Evolutionary conservation across 306 rosid species (phyloP), one percentile per base, ranked within the genome.

Genomic region (Sicyos baderoa): DNA sequence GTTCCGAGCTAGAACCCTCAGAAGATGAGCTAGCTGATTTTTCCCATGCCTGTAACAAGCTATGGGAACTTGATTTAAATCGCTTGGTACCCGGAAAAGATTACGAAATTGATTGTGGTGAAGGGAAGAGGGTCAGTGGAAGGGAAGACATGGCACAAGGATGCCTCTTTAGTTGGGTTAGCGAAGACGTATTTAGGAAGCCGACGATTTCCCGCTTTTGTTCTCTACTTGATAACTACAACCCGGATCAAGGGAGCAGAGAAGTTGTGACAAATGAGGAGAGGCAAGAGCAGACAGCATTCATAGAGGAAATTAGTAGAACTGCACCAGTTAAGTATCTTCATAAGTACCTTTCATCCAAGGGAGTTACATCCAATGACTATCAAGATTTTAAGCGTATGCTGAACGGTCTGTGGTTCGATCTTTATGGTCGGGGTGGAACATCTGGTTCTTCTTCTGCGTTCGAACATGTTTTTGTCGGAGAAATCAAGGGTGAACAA

Each of bases 401-500:
- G 77, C 18, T 92, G 83, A 78, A 76, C 53, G 70, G 74, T 76
- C 77, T 89, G 71, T 93, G 98, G 97, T 93, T 93, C 66, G 95
- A 93, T 40, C 97, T 93, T 77, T 93, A 89, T 75, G 82, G 84
- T 66, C 93, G 98, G n/a, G 81, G 94, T 45, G 97, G 97, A 54
- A 78, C 97, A 19, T 88, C 87, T 63, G 86, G 85, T 71, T 93
- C 88, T 71, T 93, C 98, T 65, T 93, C 98, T 56, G 93, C 98
- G 77, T 93, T 93, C 70, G 98, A 93, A 60, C 98, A 92, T 75
- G 98, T 92, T 68, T 87, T 92, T 80, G 95, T 92, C 69, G 98
- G 98, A 74, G 98, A 92, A 86, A 83, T 89, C 72, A 93, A 89
- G 82, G 82, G 83, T 22, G 89, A 86, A 70, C 75, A 77, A 40